These are phyloP conservation scores for Nicotiana undulata DNA, from an alignment of 257 asterid species.

Conservation along the genomic window DNA sequence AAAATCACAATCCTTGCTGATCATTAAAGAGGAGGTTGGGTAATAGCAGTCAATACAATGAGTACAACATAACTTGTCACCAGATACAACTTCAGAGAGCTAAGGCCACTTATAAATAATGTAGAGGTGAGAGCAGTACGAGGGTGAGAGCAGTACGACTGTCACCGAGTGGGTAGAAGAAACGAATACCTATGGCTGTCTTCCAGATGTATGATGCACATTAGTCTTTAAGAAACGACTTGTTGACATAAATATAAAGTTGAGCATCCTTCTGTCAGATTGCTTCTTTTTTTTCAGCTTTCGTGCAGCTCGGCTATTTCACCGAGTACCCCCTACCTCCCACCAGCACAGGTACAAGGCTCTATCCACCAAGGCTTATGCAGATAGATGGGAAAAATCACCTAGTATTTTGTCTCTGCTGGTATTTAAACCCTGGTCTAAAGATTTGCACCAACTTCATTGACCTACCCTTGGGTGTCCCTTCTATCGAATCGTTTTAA, in stretches of 20 bases:
- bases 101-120: background rate
- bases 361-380: too few relatives aligned
- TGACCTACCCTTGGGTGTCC: background rate
- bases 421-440: too few relatives aligned
- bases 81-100: background rate
- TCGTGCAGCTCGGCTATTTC: too few relatives aligned
- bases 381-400: too few relatives aligned
- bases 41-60: background rate
- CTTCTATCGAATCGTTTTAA: background rate
- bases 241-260: background rate
- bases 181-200: background rate
- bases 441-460: too few relatives aligned
- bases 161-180: background rate
- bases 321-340: too few relatives aligned
- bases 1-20: conserved; percentile 2
- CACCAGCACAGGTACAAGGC: too few relatives aligned
- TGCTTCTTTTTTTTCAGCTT: background rate
- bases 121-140: background rate
- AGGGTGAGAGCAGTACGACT: background rate
- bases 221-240: background rate
- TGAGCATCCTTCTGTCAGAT: background rate
- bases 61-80: background rate
- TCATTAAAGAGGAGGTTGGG: background rate
- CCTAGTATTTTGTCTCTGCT: too few relatives aligned
- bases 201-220: background rate